Base-by-base conservation (phyloP, 352 stramenopile species). In the Thraustochytrium sp. region DNA sequence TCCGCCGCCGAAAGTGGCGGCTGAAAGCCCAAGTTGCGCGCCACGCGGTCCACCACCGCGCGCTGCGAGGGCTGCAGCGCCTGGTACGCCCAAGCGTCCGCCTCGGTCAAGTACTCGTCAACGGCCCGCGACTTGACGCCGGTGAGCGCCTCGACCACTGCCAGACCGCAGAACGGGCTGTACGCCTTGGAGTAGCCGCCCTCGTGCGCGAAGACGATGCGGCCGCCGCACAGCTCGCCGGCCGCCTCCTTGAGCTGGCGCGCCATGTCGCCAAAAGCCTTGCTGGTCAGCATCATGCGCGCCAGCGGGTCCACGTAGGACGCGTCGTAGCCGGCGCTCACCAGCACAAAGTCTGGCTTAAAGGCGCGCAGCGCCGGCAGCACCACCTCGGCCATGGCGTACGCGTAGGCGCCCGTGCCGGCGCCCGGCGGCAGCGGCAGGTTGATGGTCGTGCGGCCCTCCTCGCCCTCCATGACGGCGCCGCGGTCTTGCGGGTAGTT, bases 181-280 rank as follows among this genome's bases (percentile, higher is more conserved):
- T 95, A 95, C 48, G 89, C 91, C 82, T 95, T 91, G 36, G 89
- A 94, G 88, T 98, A 98, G 48, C 95, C 94, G 82, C 95, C 95
- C 85, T 98, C 95, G 26, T 98, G 88, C 42, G 97, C 92, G 62
- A 93, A 97, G 37, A 98, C 90, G 64, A 98, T 90, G 56, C 92
- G 90, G 9, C 95, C 95, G 4, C 96, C 87, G 84, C 95, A 98
- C 85, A 92, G 97, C 88, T 95, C 93, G 84, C 96, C 91, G 0
- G 94, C 93, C 83, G 97, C 90, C 62, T 93, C 89, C 54, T 92
- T 85, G 64, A 97, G 89, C 86, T 93, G 86, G 48, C 90, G 87
- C n/a, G 92, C 94, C 74, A 93, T 87, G 91, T 90, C 94, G 18
- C 82, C 86, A 86, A 95, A 96, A 87, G 96, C 92, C 77, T 93